phyloP scores from a whole-genome alignment of 306 rosid species.

The Trichosanthes truncata region DNA sequence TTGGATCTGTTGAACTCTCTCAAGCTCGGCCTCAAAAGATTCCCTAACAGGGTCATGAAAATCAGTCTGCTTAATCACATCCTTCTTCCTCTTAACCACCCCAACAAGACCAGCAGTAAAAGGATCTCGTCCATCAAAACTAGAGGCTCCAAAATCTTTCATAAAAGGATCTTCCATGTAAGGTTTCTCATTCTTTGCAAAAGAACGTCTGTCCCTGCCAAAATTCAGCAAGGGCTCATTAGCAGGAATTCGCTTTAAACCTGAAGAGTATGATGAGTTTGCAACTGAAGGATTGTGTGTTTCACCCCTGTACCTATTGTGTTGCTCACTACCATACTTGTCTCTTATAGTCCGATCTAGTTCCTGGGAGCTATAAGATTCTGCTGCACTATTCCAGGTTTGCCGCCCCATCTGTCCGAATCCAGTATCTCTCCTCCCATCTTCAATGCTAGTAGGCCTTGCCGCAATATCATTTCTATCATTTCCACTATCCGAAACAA shows the following conservation, averaged over 20 bases:
- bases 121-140: conserved; percentile 68
- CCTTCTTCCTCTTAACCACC: conserved; percentile 86
- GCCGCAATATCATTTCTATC: conserved; percentile 39
- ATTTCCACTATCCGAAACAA: conserved; percentile 33
- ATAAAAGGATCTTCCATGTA: conserved; percentile 54
- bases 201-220: conserved; percentile 61
- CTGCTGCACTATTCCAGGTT: conserved; percentile 45
- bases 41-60: conserved; percentile 93
- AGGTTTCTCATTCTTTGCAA: conserved; percentile 54
- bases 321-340: conserved; percentile 40
- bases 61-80: conserved; percentile 57
- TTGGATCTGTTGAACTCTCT: conserved; percentile 97
- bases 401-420: conserved; percentile 58
- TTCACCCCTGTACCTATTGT: conserved; percentile 43
- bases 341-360: conserved; percentile 39
- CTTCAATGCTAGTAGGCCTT: conserved; percentile 33
- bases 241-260: conserved; percentile 53
- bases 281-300: conserved; percentile 34
- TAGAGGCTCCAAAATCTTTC: conserved; percentile 54
- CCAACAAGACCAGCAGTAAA: conserved; percentile 53
- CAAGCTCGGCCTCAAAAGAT: conserved; percentile 97
- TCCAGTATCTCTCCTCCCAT: conserved; percentile 52
- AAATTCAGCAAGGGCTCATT: conserved; percentile 77
- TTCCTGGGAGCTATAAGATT: conserved; percentile 36
- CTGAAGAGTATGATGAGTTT: conserved; percentile 42